phyloP scores from a whole-genome alignment of 179 eudicot genomes.

The Pouteria campechiana region DNA sequence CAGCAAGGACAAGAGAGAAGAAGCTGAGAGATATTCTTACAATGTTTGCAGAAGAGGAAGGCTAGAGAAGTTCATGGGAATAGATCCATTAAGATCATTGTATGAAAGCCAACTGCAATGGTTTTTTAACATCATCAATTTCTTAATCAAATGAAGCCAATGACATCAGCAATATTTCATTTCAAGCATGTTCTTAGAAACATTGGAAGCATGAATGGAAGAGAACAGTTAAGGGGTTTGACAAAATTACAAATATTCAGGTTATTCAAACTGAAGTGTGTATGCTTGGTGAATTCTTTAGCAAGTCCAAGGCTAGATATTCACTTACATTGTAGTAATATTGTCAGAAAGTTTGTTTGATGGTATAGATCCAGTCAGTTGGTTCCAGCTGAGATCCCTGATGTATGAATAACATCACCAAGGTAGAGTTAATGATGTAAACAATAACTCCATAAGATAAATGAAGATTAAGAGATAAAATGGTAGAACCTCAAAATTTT shows the following conservation, averaged over 20 bases:
- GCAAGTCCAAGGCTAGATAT: no score
- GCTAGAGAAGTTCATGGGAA: conserved; percentile 16
- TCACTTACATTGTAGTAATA: conserved; percentile 67
- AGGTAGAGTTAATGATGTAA: conserved; percentile 1
- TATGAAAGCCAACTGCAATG: conserved; percentile 15
- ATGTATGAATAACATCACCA: conserved; percentile 2
- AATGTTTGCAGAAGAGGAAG: conserved; percentile 12
- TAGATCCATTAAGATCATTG: conserved; percentile 19
- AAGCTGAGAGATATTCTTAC: conserved; percentile 7
- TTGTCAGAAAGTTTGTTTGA: conserved; percentile 40
- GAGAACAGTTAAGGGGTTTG: not conserved
- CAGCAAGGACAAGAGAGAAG: conserved; percentile 1
- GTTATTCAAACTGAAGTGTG: not conserved
- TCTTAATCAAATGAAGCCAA: not conserved
- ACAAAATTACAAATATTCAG: not conserved
- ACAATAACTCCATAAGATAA: no score
- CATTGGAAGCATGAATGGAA: not conserved
- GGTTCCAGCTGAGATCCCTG: conserved; percentile 74
- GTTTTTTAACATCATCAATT: not conserved
- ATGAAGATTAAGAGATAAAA: no score
- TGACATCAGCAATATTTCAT: no score
- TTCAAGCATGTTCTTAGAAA: not conserved
- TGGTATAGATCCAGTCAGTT: conserved; percentile 57
- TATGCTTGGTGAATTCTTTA: not conserved
- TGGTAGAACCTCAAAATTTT: no score